Conservation (phyloP, 306 rosid genomes). For the Rubus parviflorus region DNA sequence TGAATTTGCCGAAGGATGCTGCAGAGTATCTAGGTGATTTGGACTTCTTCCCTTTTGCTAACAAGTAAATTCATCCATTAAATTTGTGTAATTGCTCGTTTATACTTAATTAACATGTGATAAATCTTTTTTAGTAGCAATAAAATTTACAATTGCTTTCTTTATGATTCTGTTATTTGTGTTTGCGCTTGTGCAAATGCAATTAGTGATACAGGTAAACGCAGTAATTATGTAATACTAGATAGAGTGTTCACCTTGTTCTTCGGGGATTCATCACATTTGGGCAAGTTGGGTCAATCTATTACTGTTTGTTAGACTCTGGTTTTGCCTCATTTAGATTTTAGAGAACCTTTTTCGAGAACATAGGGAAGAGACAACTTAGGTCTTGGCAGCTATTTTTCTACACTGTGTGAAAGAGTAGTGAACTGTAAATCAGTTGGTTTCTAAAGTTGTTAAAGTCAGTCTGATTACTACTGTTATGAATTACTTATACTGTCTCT, state of each 20-base stretch:
- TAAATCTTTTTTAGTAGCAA: not conserved
- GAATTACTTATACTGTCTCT: not conserved
- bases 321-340: not conserved
- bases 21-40: slow-evolving; percentile 76
- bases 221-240: not conserved
- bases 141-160: not conserved
- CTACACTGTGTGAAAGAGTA: not conserved
- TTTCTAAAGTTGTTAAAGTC: slow-evolving; percentile 1
- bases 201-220: not conserved
- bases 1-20: slow-evolving; percentile 96
- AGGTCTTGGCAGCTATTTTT: not conserved
- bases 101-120: not conserved
- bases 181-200: too few species aligned
- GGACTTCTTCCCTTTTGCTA: not conserved
- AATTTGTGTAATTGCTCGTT: not conserved
- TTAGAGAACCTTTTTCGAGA: not conserved
- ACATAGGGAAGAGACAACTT: not conserved
- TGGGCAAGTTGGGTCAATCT: not conserved
- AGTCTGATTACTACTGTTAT: not conserved
- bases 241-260: not conserved
- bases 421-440: not conserved
- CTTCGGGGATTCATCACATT: not conserved
- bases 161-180: too few species aligned
- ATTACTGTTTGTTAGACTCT: not conserved
- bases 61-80: not conserved